Evolutionary conservation across 2,329 filamentous ascomycete genomes (phyloP).

Genomic region (Phialemoniopsis sp.): DNA sequence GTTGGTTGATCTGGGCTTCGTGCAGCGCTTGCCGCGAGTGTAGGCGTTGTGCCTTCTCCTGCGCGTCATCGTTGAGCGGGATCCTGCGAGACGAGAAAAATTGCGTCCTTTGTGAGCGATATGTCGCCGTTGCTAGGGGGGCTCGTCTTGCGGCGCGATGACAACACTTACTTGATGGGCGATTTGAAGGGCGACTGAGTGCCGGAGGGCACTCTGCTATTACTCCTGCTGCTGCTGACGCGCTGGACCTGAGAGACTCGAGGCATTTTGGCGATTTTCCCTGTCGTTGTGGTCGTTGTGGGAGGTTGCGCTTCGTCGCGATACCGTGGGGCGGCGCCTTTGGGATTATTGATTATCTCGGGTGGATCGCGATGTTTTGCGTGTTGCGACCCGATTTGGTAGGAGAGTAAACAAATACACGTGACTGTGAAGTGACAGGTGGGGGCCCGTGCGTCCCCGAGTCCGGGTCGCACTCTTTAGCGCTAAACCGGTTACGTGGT

Average conservation of each 20-base stretch:
- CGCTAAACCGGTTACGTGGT: no score
- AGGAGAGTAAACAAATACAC: slow-evolving; percentile 20
- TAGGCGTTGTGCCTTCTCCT: slow-evolving; percentile 84
- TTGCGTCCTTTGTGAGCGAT: slow-evolving; percentile 3
- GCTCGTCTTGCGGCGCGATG: slow-evolving; percentile 2
- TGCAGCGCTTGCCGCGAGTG: slow-evolving; percentile 85
- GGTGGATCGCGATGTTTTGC: slow-evolving; percentile 6
- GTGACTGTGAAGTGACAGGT: slow-evolving; percentile 5
- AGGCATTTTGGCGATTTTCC: slow-evolving; percentile 38
- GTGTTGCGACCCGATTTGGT: slow-evolving; percentile 6
- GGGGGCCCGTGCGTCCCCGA: no score
- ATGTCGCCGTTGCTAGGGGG: background rate
- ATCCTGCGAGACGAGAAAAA: slow-evolving; percentile 64
- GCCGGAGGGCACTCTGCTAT: slow-evolving; percentile 40
- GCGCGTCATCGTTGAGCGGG: slow-evolving; percentile 90
- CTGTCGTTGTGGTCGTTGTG: slow-evolving; percentile 12
- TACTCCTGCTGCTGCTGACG: slow-evolving; percentile 29
- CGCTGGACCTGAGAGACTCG: slow-evolving; percentile 53
- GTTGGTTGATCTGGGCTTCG: slow-evolving; percentile 87
- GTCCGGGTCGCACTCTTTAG: no score
- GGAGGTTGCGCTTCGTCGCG: slow-evolving; percentile 9
- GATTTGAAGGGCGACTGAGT: slow-evolving; percentile 53
- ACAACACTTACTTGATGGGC: slow-evolving; percentile 46
- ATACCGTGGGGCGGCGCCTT: slow-evolving; percentile 7
- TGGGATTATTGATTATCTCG: slow-evolving; percentile 3